phyloP scores from a whole-genome alignment of 108 stramenopile species.

The Pseudonitzschia delicatissima region DNA sequence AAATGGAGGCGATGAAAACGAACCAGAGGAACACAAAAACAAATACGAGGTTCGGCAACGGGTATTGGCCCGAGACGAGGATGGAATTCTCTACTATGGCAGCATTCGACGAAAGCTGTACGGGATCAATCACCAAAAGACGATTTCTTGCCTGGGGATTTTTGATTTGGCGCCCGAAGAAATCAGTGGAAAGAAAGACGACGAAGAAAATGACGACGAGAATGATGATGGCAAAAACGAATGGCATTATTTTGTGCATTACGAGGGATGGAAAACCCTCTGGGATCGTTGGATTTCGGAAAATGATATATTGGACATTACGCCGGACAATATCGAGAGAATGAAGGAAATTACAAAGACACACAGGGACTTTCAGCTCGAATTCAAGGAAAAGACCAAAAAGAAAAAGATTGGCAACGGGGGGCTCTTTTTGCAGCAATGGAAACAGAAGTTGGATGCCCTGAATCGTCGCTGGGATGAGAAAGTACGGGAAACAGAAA shows the following conservation, averaged over 20 bases:
- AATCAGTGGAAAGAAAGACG: neutral
- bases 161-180: neutral
- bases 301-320: conserved; percentile 33
- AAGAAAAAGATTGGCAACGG: conserved; percentile 16
- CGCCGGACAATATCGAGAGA: conserved; percentile 32
- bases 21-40: neutral
- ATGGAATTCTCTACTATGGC: conserved; percentile 60
- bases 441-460: conserved; percentile 28
- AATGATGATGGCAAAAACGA: conserved; percentile 8
- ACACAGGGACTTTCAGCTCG: conserved; percentile 29
- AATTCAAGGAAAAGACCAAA: conserved; percentile 11
- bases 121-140: conserved; percentile 31
- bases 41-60: conserved; percentile 35
- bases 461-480: conserved; percentile 25
- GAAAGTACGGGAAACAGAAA: neutral
- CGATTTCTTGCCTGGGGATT: conserved; percentile 9
- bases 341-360: conserved; percentile 40
- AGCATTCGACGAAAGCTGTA: conserved; percentile 48
- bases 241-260: conserved; percentile 80
- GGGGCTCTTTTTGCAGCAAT: conserved; percentile 29
- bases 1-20: conserved; percentile 8
- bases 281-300: conserved; percentile 84
- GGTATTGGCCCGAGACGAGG: conserved; percentile 57
- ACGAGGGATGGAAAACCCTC: conserved; percentile 65
- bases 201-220: neutral